Evolutionary conservation across 2,329 filamentous ascomycete species (phyloP).

Genomic region (Apiospora phragmitis): DNA sequence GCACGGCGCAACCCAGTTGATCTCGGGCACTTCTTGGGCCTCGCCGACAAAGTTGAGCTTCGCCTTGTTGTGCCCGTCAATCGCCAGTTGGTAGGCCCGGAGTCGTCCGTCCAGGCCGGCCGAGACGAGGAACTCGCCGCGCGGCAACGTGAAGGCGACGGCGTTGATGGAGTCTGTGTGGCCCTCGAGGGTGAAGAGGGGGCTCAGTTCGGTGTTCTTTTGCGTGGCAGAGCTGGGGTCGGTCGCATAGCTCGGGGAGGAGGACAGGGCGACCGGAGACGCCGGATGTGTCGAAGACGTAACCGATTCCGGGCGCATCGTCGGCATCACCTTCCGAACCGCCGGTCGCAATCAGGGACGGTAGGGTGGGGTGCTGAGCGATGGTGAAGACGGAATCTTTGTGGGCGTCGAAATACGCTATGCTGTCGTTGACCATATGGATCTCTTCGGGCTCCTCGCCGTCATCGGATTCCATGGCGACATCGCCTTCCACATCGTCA

Average conservation of each 20-base stretch:
- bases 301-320: constrained; percentile 73
- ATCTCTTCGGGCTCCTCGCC: constrained; percentile 67
- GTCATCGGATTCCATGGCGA: constrained; percentile 78
- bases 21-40: constrained; percentile 87
- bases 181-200: constrained; percentile 77
- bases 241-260: constrained; percentile 71
- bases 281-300: constrained; percentile 76
- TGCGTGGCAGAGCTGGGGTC: constrained; percentile 58
- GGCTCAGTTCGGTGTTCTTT: constrained; percentile 54
- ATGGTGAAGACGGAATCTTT: constrained; percentile 93
- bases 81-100: constrained; percentile 62
- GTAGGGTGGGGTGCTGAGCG: constrained; percentile 82
- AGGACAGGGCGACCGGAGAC: constrained; percentile 66
- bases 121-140: constrained; percentile 81
- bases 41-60: constrained; percentile 68
- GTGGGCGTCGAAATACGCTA: constrained; percentile 88
- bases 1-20: constrained; percentile 85
- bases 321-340: constrained; percentile 65
- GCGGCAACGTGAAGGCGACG: constrained; percentile 78
- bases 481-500: constrained; percentile 61
- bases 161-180: constrained; percentile 91
- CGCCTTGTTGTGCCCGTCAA: constrained; percentile 47
- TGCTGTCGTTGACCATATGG: constrained; percentile 84
- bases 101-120: constrained; percentile 86
- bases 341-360: constrained; percentile 81